phyloP scores from a whole-genome alignment of 371 early-diverging fungal genomes.

The Batkoa obscura region DNA sequence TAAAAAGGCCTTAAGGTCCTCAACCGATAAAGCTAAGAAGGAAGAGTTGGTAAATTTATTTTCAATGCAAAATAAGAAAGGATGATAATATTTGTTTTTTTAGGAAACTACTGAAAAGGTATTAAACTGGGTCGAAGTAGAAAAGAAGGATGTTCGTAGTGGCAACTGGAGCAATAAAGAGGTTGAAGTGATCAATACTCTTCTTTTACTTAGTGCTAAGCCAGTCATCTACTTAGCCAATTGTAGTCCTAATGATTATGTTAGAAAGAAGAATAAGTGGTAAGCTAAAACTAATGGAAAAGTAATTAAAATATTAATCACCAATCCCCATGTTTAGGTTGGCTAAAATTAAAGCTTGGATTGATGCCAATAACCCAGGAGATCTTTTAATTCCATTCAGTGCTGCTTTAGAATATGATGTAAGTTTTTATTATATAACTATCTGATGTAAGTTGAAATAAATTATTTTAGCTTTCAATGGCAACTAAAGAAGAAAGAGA shows the following conservation, averaged over 20 bases:
- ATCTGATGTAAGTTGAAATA: neutral
- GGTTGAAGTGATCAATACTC: conserved; percentile 53
- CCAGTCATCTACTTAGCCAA: conserved; percentile 88
- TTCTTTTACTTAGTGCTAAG: conserved; percentile 79
- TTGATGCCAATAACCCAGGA: conserved; percentile 68
- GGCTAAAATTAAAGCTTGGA: conserved; percentile 77
- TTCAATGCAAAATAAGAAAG: neutral
- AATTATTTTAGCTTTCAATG: conserved; percentile 14
- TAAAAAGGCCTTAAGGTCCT: conserved; percentile 47
- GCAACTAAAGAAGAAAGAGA: conserved; percentile 21
- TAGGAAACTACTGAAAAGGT: conserved; percentile 21
- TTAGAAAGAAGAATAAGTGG: conserved; percentile 50
- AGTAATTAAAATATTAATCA: neutral
- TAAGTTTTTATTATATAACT: neutral
- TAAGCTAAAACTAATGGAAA: conserved; percentile 7
- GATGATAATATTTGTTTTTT: neutral
- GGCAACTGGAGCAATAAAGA: conserved; percentile 36
- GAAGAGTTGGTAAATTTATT: conserved; percentile 40
- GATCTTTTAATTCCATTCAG: conserved; percentile 86
- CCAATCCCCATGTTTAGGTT: conserved; percentile 14
- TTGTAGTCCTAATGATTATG: conserved; percentile 50
- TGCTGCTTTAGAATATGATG: conserved; percentile 46
- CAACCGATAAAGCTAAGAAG: conserved; percentile 75
- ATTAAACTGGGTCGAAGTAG: conserved; percentile 17
- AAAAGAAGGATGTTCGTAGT: conserved; percentile 31